Evolutionary conservation across 2,329 filamentous ascomycete genomes (phyloP).

Genomic region (Massarina eburnea): DNA sequence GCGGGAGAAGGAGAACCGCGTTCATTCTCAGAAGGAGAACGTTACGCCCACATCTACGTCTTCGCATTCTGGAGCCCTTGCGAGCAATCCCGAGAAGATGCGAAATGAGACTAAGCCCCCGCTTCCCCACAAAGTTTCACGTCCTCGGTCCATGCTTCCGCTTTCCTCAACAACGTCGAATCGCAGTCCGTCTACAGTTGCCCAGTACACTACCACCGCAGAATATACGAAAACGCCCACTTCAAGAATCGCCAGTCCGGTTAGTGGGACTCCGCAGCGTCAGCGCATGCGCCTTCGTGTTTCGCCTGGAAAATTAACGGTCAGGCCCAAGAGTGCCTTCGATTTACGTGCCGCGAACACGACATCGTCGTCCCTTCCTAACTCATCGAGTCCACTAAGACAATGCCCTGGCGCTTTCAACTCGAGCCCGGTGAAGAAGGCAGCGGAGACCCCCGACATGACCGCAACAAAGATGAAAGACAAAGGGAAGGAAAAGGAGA

Average conservation of each 20-base stretch:
- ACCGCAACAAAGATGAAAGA: too few relatives aligned
- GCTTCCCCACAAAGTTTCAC: background rate
- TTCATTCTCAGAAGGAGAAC: slow-evolving; percentile 34
- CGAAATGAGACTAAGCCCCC: background rate
- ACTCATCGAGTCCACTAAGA: background rate
- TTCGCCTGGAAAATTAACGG: slow-evolving; percentile 22
- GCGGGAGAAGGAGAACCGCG: slow-evolving; percentile 12
- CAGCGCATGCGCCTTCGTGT: slow-evolving; percentile 18
- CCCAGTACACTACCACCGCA: slow-evolving; percentile 16
- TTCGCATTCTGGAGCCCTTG: background rate
- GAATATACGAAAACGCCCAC: slow-evolving; percentile 4
- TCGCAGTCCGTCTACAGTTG: slow-evolving; percentile 12
- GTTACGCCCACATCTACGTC: slow-evolving; percentile 11
- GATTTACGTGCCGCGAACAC: too few relatives aligned
- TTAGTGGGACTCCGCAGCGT: slow-evolving; percentile 9
- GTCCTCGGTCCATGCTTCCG: slow-evolving; percentile 22
- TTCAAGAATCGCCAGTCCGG: slow-evolving; percentile 1
- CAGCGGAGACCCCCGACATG: background rate
- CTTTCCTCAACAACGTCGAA: slow-evolving; percentile 14
- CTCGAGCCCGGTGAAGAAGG: background rate
- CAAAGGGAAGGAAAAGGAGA: background rate
- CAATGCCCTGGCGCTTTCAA: background rate
- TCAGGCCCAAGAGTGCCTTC: slow-evolving; percentile 35
- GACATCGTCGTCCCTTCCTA: background rate
- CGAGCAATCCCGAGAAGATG: slow-evolving; percentile 4